These are phyloP conservation scores for Melanomma pulvis-pyrius DNA, from an alignment of 495 filamentous ascomycete genomes.

Conservation along the genomic window DNA sequence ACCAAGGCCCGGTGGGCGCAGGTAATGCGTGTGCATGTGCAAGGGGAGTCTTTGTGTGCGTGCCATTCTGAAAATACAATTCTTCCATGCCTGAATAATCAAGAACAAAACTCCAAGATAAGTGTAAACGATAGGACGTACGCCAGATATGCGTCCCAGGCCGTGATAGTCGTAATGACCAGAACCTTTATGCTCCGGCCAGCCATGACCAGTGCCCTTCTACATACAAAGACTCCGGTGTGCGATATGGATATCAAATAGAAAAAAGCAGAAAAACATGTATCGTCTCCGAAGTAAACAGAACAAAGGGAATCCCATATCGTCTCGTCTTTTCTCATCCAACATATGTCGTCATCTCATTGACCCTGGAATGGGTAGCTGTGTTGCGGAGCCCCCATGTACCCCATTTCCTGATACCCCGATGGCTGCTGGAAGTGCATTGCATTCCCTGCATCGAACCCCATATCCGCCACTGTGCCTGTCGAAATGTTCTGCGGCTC, in stretches of 20 bases:
- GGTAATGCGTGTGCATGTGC: no score
- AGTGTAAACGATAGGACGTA: background rate
- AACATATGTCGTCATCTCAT: constrained; percentile 17
- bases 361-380: constrained; percentile 33
- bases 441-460: constrained; percentile 13
- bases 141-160: constrained; percentile 6
- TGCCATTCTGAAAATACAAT: background rate
- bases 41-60: no score
- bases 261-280: background rate
- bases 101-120: background rate
- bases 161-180: background rate
- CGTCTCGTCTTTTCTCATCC: background rate
- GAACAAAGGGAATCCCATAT: background rate
- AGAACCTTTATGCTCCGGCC: background rate
- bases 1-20: background rate
- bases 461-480: constrained; percentile 20
- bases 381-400: constrained; percentile 30
- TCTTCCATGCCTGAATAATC: background rate
- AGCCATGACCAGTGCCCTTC: background rate
- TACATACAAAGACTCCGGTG: background rate
- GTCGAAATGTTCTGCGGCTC: constrained; percentile 24
- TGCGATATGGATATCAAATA: constrained; percentile 24
- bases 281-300: background rate
- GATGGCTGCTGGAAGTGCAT: constrained; percentile 24
- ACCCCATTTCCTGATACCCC: constrained; percentile 33